phyloP scores from a whole-genome alignment of 208 protist species.

The Trypanosoma platydactyli region DNA sequence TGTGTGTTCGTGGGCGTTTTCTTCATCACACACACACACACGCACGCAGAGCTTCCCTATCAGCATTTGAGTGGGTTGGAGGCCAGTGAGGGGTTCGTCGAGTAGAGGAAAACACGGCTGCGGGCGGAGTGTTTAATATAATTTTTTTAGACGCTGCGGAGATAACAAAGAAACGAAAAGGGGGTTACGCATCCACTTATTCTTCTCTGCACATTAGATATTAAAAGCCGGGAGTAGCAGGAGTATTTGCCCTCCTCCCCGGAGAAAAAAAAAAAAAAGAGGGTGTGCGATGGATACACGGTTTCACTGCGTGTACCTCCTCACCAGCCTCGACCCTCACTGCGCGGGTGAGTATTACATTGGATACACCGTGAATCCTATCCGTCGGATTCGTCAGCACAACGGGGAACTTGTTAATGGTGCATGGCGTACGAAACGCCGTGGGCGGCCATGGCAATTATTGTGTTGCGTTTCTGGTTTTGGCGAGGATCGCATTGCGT shows the following conservation, averaged over 20 bases:
- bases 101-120: constrained; percentile 6
- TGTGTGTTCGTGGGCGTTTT: background rate
- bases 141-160: background rate
- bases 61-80: too few species aligned
- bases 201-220: too few species aligned
- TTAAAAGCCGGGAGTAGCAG: too few species aligned
- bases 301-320: constrained; percentile 91
- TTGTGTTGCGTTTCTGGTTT: constrained; percentile 93
- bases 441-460: constrained; percentile 89
- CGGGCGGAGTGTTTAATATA: too few species aligned
- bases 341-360: constrained; percentile 85
- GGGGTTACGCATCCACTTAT: too few species aligned
- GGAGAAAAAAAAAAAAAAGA: background rate
- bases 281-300: constrained; percentile 66
- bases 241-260: background rate
- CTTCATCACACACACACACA: background rate
- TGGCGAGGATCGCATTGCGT: constrained; percentile 77
- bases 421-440: constrained; percentile 72
- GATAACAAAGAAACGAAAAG: background rate
- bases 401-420: constrained; percentile 94
- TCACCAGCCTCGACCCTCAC: constrained; percentile 71
- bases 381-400: constrained; percentile 92
- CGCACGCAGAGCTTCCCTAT: background rate
- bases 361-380: constrained; percentile 93
- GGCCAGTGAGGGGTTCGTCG: too few species aligned